Percentiles rank a stretch among this genome's conserved stretches.
Conservation (phyloP, 2,329 filamentous ascomycete species). For the Aureobasidium musti region DNA sequence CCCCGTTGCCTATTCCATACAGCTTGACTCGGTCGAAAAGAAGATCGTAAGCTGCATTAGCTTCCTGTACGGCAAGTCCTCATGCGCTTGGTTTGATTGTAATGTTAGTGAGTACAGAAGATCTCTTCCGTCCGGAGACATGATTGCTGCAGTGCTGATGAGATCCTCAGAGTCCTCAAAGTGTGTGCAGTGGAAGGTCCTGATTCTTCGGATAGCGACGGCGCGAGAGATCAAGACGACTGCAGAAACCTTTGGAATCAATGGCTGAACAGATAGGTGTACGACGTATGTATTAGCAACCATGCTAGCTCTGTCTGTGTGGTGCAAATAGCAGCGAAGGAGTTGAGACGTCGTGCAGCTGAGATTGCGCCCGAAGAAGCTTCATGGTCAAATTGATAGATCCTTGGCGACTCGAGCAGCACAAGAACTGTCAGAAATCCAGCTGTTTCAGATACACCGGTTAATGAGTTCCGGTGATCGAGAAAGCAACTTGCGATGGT, state of each 20-base stretch:
- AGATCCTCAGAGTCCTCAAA: not conserved
- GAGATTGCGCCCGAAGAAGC: conserved; percentile 14
- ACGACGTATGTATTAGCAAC: not conserved
- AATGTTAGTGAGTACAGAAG: conserved; percentile 6
- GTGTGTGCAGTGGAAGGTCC: not conserved
- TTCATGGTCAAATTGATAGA: not conserved
- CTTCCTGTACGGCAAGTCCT: conserved; percentile 4
- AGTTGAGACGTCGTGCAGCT: not conserved
- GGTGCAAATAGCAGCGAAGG: not conserved
- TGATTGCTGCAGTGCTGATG: not conserved
- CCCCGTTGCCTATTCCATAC: conserved; percentile 29
- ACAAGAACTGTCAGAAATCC: too few relatives aligned
- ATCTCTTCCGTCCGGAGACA: not conserved
- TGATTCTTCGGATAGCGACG: not conserved
- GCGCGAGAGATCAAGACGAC: not conserved
- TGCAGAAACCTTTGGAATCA: too few relatives aligned
- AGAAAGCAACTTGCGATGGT: too few relatives aligned
- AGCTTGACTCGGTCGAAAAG: conserved; percentile 26
- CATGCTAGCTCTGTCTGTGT: not conserved
- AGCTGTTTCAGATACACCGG: too few relatives aligned
- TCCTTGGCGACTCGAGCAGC: too few relatives aligned
- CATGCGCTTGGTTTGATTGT: conserved; percentile 15
- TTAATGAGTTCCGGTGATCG: too few relatives aligned
- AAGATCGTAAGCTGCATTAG: not conserved
- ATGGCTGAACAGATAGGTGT: too few relatives aligned